Percentiles rank a stretch among this genome's conserved stretches.
Conservation (phyloP, 176 grass and related monocot species). For the Hyparrhenia diplandra region DNA sequence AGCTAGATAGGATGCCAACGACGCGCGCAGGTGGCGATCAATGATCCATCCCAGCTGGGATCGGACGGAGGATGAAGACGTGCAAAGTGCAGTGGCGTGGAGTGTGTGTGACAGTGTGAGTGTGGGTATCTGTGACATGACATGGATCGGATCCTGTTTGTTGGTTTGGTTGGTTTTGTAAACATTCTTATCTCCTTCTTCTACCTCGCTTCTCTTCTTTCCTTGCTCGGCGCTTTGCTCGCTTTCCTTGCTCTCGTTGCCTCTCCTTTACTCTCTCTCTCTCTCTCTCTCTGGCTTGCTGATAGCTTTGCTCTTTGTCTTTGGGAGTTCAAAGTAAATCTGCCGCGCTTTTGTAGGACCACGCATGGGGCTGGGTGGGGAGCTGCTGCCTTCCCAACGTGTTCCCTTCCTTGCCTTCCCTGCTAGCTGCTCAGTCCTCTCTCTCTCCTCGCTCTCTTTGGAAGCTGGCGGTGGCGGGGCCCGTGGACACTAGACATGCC, state of each 20-base stretch:
- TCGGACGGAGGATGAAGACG: not conserved
- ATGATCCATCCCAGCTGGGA: not conserved
- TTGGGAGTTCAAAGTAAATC: slow-evolving; percentile 69
- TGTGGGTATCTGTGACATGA: slow-evolving; percentile 16
- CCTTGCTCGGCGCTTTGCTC: slow-evolving; percentile 8
- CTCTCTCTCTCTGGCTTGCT: not conserved
- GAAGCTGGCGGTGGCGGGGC: slow-evolving; percentile 31
- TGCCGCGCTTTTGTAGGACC: slow-evolving; percentile 81
- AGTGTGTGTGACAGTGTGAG: not conserved
- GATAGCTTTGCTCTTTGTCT: slow-evolving; percentile 45
- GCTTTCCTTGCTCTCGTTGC: not conserved
- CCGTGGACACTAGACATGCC: not conserved
- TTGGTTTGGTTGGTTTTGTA: not conserved
- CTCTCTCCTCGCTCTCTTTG: slow-evolving; percentile 21
- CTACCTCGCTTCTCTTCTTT: slow-evolving; percentile 21
- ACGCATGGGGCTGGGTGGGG: slow-evolving; percentile 34
- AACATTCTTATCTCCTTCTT: slow-evolving; percentile 26
- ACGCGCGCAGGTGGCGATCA: slow-evolving; percentile 18
- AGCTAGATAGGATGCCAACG: not conserved
- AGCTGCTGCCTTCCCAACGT: slow-evolving; percentile 19
- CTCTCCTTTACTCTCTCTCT: not conserved
- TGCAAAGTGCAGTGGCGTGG: not conserved
- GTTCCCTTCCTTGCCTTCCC: too few species aligned
- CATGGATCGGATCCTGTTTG: not conserved
- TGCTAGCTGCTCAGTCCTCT: not conserved